Conservation (phyloP, 192 early-diverging fungal species). For the Gaertneriomyces sp. region DNA sequence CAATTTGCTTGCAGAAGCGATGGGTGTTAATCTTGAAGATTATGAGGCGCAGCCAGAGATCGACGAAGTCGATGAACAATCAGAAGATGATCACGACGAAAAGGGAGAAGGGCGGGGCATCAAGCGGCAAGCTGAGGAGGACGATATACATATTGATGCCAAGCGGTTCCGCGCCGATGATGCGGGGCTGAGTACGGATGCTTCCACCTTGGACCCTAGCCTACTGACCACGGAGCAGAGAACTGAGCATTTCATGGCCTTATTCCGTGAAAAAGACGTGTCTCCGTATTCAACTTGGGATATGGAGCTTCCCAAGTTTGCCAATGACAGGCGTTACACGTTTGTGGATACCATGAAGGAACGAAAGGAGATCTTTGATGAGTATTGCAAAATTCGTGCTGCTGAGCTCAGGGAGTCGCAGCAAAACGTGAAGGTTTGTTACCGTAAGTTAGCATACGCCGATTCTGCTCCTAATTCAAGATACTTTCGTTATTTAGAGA, state of each 20-base stretch:
- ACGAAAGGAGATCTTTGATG: constrained; percentile 63
- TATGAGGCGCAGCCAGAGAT: constrained; percentile 16
- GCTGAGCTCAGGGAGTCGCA: constrained; percentile 51
- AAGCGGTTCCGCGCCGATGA: constrained; percentile 14
- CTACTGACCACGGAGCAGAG: constrained; percentile 15
- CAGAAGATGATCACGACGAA: constrained; percentile 24
- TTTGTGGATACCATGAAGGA: constrained; percentile 53
- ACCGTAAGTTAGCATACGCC: neutral
- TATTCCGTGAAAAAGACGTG: constrained; percentile 67
- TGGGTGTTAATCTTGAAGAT: constrained; percentile 35
- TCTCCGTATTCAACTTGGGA: constrained; percentile 76
- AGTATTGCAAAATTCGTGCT: constrained; percentile 65
- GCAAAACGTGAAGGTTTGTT: constrained; percentile 21
- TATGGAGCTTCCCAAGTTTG: constrained; percentile 63
- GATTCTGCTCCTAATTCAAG: neutral
- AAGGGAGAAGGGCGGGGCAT: neutral
- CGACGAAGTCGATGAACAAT: constrained; percentile 25
- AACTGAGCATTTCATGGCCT: constrained; percentile 23
- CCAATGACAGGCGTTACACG: constrained; percentile 58
- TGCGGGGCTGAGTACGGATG: neutral
- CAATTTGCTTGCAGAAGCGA: constrained; percentile 50
- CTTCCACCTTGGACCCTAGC: neutral
- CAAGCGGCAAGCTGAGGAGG: constrained; percentile 20
- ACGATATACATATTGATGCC: constrained; percentile 8
- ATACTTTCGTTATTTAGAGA: neutral